Base-by-base conservation (phyloP, 208 protist species). In the Wallacemonas rigidus region DNA sequence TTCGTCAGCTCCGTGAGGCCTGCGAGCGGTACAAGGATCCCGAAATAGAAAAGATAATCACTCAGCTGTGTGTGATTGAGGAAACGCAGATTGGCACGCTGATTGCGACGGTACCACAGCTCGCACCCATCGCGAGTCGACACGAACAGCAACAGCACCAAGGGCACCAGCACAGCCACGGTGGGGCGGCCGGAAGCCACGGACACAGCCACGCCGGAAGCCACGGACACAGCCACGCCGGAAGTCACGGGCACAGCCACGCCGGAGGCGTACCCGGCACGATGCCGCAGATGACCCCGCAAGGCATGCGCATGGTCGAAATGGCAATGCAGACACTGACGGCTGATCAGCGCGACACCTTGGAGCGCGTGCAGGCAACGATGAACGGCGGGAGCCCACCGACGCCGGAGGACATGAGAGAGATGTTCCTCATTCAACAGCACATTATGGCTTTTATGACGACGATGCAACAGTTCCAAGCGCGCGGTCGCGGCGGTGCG, bases 321-420 rank as follows among this genome's bases (percentile, higher is more conserved):
- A 91, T 92, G 85, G 91, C 89, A 2, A 82, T 94, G 76, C 72
- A 82, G 39, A 86, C 91, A 15, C 76, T 96, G 5, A 81, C 78
- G 2, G 79, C 82, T 1, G 56, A 67, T 68, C 85, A 94, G 67
- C 75, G 76, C 12, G 72, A 72, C n/a, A 85, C 80, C 12, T 70
- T 95, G 65, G 76, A 83, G 70, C 77, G 84, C 4, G 82, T 90
- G 53, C 83, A 95, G 79, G 53, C 75, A 44, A 85, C 60, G 17
- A 91, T 95, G 83, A 79, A 76, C 57, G 72, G 47, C 3, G 89
- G 89, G 12, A 70, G 76, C 9, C 79, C 68, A 8, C 88, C 85
- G 40, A 60, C 79, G 2, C 60, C 79, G 26, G 84, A 96, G 40
- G 89, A 96, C 39, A 88, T 81, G 75, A 50, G 47, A 2, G 82